A percentile compares a stretch with the other conserved stretches of the same genome.
phyloP scores from a whole-genome alignment of 352 stramenopile genomes.

The Chloridella minuta region DNA sequence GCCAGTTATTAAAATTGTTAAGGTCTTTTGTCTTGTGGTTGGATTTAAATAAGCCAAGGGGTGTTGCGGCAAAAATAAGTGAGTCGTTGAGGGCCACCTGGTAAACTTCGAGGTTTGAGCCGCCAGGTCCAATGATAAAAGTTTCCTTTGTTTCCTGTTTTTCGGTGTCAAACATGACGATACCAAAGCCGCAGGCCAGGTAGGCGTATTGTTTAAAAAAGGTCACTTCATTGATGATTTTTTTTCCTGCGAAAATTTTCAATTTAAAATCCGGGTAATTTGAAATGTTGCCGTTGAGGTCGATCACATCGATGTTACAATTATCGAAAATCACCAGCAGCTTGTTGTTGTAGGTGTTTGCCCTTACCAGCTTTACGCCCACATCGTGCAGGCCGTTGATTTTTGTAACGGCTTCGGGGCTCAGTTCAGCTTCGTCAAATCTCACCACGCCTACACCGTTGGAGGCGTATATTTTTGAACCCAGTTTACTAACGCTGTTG shows the following conservation, averaged over 20 bases:
- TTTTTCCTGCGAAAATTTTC: background rate
- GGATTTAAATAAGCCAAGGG: background rate
- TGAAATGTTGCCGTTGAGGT: background rate
- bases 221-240: background rate
- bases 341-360: background rate
- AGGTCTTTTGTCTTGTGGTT: background rate
- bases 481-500: background rate
- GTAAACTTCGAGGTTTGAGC: background rate
- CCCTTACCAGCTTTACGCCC: background rate
- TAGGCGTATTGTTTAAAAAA: background rate
- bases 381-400: background rate
- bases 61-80: background rate
- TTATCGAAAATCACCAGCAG: background rate
- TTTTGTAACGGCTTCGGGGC: background rate
- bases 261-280: background rate
- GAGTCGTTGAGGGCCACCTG: background rate
- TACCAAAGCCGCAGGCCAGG: background rate
- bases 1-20: background rate
- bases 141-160: background rate
- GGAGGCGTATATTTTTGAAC: background rate
- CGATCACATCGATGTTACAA: background rate
- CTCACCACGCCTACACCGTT: background rate
- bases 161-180: background rate
- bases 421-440: background rate
- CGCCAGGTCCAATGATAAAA: background rate